Evolutionary conservation across 129 eudicot species (phyloP), one percentile per base, ranked within the genome.

Genomic region (Artemisia tridentata): DNA sequence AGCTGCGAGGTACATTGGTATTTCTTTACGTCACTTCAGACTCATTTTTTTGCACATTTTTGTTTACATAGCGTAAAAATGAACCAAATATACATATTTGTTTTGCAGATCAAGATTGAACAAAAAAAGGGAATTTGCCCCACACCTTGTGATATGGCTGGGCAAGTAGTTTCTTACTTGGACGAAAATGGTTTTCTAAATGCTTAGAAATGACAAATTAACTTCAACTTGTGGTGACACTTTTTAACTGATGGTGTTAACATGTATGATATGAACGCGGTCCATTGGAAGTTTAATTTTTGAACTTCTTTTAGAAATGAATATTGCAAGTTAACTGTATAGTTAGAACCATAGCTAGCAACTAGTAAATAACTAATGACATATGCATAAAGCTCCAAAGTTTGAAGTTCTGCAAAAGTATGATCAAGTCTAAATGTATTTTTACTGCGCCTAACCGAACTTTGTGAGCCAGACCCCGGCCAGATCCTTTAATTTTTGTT

Each of bases 101-200:
- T 41, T 54, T 78, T 51, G 53, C 84, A 92, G 98, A 89, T 92
- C 74, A 96, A 83, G 79, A 84, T 92, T 58, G 58, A 76, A 61
- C 81, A 83, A 73, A 68, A 75, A 50, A 74, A 83, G 41, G 98
- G 96, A 73, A 68, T 81, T 45, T 89, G 96, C 74, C 95, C 96
- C 1, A 65, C 96, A 55, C 98, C 98, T 17, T 59, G 23, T 65
- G 98, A 87, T 68, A 92, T 89, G 96, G 92, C 98, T 34, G 81
- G 71, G 61, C 85, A 92, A 72, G 96, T 92, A 25, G 84, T 84
- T 38, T 77, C 96, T 7, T 92, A 87, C 80, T 82, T 92, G 83
- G 96, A 87, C 21, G 80, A 80, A 72, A 79, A 79, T 53, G 96
- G 96, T 43, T 89, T 83, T 74, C 84, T 92, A 77, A 85, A 87